Conservation (phyloP, 768 basidiomycete species). For the Rhizopogon roseolus region DNA sequence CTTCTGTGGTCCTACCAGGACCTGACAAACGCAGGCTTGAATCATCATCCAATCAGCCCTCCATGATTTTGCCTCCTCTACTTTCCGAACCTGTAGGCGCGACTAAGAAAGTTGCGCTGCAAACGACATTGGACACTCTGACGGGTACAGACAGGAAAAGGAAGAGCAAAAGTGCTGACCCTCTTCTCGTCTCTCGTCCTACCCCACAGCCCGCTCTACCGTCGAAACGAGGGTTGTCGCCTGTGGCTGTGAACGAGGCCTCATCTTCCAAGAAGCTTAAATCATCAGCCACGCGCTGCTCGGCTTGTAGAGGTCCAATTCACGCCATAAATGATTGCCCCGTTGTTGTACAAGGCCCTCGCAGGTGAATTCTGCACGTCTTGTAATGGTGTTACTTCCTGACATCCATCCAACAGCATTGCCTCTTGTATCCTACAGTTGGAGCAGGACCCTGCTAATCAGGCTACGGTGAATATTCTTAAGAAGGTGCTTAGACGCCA, state of each 20-base stretch:
- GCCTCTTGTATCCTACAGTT: constrained; percentile 39
- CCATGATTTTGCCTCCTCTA: background rate
- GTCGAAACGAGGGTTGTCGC: constrained; percentile 34
- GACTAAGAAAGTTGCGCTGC: background rate
- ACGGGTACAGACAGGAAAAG: background rate
- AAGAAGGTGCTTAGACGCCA: constrained; percentile 33
- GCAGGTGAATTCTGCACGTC: constrained; percentile 38
- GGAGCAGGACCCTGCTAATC: constrained; percentile 33
- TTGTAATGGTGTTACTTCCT: background rate
- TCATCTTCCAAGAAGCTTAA: constrained; percentile 35
- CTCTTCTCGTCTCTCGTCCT: background rate
- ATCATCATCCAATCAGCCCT: background rate
- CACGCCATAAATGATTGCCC: constrained; percentile 56
- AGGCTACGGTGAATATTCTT: constrained; percentile 31
- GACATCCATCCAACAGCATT: constrained; percentile 30
- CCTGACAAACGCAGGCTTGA: background rate
- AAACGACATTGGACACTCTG: background rate
- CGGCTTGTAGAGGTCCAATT: constrained; percentile 41
- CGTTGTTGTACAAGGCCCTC: constrained; percentile 43
- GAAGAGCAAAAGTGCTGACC: background rate
- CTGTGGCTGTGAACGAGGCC: constrained; percentile 18
- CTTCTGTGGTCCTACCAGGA: background rate
- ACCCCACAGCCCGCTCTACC: constrained; percentile 8
- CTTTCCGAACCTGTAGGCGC: background rate
- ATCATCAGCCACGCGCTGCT: constrained; percentile 31